Evolutionary conservation across 23 red algal genomes (phyloP), one percentile per base, ranked within the genome.

Genomic region (Gracilaria caudata): DNA sequence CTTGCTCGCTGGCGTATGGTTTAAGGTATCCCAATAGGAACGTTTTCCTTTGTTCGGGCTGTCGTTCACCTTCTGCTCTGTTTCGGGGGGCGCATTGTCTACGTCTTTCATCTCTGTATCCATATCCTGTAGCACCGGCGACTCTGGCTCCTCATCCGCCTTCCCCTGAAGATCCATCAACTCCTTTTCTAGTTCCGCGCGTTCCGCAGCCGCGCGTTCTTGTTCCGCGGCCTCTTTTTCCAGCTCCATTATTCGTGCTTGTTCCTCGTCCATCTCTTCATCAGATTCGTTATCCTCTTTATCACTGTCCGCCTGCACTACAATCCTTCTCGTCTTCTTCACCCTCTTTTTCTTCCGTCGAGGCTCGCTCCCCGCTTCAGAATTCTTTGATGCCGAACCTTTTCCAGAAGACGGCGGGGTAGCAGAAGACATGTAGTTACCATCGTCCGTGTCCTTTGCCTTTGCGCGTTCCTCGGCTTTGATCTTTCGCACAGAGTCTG

Each of bases 131-230:
- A 85, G 16, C 30, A 53, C 24, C 0, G 82, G 65, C 16, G 64
- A 56, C 44, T 86, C 43, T 29, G 82, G 65, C 25, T 86, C 82
- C 7, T 86, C 66, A 3, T 54, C 82, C 11, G 29, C 65, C 45
- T 75, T 30, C 10, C 24, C 38, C 12, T 73, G 39, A 17, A 70
- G 44, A 12, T 86, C 82, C 33, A 73, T 56, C 36, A 70, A 41
- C 44, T 71, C 64, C 47, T 29, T 73, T 55, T 86, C 82, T 14
- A 56, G 21, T 32, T 86, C 82, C 13, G 82, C 82, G 19, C 68
- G 63, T 72, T 86, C 82, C 36, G 19, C 68, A n/a, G 65, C 82
- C 3, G 82, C 68, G 24, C 66, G 82, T 30, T 86, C 82, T 54
- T 56, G 16, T 39, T 76, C 66, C 1, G 68, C 43, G 7, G 65